Conservation (phyloP, 345 rosid species). For the Eucalyptus pauciflora region DNA sequence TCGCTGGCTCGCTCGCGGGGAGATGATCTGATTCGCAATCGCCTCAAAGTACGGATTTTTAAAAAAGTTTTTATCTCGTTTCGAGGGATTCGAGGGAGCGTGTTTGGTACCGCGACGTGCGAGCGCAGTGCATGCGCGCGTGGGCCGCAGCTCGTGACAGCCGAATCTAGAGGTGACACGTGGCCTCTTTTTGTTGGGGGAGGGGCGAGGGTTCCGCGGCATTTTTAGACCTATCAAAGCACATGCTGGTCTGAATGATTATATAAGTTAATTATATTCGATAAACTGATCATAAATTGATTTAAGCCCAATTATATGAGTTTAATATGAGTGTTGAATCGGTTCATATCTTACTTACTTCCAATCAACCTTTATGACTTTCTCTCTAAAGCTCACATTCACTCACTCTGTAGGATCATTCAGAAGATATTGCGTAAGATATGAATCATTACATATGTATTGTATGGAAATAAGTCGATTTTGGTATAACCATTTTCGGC, state of each 20-base stretch:
- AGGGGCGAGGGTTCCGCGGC: background rate
- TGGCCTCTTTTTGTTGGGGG: rapidly evolving
- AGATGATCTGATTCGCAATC: background rate
- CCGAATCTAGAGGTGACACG: background rate
- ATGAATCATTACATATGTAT: rapidly evolving
- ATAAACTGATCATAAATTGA: rapidly evolving
- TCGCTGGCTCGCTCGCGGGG: background rate
- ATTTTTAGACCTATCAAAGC: background rate
- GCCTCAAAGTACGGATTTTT: background rate
- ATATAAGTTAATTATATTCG: too few relatives aligned
- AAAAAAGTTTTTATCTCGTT: background rate
- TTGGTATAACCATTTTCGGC: too few relatives aligned
- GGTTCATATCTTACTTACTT: too few relatives aligned
- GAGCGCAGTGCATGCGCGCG: background rate
- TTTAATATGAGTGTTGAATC: too few relatives aligned
- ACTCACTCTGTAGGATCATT: rapidly evolving
- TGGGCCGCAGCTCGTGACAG: background rate
- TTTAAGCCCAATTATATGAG: too few relatives aligned
- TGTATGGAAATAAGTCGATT: too few relatives aligned
- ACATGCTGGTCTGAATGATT: too few relatives aligned
- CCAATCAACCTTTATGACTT: rapidly evolving
- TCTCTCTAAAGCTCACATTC: rapidly evolving
- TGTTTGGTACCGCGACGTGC: background rate
- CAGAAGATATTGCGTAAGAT: rapidly evolving
- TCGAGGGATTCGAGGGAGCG: background rate